phyloP scores from a whole-genome alignment of 2,329 filamentous ascomycete genomes.

The Paraphoma chrysanthemicola region DNA sequence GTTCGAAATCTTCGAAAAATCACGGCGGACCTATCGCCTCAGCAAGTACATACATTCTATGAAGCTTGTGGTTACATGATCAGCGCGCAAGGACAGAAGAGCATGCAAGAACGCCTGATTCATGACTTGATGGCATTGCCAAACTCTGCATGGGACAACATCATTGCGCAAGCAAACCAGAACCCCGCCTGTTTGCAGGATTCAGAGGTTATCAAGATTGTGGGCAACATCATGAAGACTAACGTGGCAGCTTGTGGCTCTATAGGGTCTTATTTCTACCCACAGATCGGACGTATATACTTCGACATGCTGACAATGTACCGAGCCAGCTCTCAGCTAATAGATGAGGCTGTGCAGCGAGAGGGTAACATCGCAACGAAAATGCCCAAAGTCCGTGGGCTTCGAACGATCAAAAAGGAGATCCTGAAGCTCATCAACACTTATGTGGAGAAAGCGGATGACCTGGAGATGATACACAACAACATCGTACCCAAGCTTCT shows the following conservation, averaged over 20 bases:
- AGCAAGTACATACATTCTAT: slow-evolving; percentile 98
- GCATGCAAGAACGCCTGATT: slow-evolving; percentile 89
- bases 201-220: slow-evolving; percentile 94
- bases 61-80: slow-evolving; percentile 99
- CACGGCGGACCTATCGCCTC: slow-evolving; percentile 90
- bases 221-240: slow-evolving; percentile 99
- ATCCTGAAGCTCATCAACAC: slow-evolving; percentile 98
- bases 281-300: slow-evolving; percentile 96
- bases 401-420: slow-evolving; percentile 99
- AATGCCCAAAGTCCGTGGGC: slow-evolving; percentile 92
- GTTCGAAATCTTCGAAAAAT: slow-evolving; percentile 95
- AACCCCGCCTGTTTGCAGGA: slow-evolving; percentile 90
- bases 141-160: slow-evolving; percentile 93
- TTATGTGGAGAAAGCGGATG: slow-evolving; percentile 97
- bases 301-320: slow-evolving; percentile 99
- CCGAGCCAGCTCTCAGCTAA: slow-evolving; percentile 92
- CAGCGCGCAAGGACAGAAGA: slow-evolving; percentile 93
- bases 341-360: slow-evolving; percentile 86
- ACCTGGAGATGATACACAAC: slow-evolving; percentile 87
- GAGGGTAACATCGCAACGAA: slow-evolving; percentile 95
- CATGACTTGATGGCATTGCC: slow-evolving; percentile 91
- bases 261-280: slow-evolving; percentile 96
- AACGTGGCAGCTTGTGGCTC: slow-evolving; percentile 98
- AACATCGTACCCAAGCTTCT: slow-evolving; percentile 96
- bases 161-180: slow-evolving; percentile 85